Evolutionary conservation across 2,329 filamentous ascomycete genomes (phyloP).

Genomic region (Cladophialophora chaetospira): DNA sequence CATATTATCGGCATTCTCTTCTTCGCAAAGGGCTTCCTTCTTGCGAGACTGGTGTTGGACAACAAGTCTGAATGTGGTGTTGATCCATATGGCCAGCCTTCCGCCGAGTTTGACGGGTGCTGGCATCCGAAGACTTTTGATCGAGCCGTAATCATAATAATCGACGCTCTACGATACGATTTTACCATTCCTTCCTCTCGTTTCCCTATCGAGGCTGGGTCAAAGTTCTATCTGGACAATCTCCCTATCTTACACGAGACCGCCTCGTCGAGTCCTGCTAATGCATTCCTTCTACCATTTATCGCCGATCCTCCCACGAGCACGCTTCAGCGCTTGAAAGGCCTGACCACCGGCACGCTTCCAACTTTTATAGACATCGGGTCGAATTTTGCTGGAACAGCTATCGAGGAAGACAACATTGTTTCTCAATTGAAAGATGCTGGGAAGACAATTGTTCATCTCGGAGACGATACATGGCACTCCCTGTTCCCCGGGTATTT

Average conservation of each 20-base stretch:
- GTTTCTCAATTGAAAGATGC: constrained; percentile 64
- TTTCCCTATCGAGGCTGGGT: constrained; percentile 46
- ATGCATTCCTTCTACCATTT: constrained; percentile 89
- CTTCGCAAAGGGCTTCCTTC: constrained; percentile 91
- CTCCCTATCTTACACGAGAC: constrained; percentile 85
- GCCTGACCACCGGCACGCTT: constrained; percentile 89
- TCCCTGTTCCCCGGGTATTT: constrained; percentile 93
- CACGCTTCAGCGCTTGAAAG: constrained; percentile 89
- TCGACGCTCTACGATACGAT: constrained; percentile 94
- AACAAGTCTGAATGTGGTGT: constrained; percentile 70
- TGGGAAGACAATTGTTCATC: constrained; percentile 79
- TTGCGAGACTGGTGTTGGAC: constrained; percentile 79
- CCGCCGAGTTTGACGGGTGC: constrained; percentile 67
- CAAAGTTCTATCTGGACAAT: constrained; percentile 78
- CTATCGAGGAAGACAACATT: constrained; percentile 89
- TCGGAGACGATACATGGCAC: constrained; percentile 98
- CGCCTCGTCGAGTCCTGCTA: constrained; percentile 69
- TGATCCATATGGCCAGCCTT: constrained; percentile 58
- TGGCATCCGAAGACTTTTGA: constrained; percentile 96
- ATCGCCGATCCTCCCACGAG: constrained; percentile 96
- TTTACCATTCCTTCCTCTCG: constrained; percentile 78
- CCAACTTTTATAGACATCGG: constrained; percentile 93
- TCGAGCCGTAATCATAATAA: constrained; percentile 84
- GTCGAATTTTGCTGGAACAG: constrained; percentile 91
- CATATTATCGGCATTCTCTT: constrained; percentile 83